Evolutionary conservation across 257 asterid species (phyloP).

Genomic region (Solanum chiquidenum): DNA sequence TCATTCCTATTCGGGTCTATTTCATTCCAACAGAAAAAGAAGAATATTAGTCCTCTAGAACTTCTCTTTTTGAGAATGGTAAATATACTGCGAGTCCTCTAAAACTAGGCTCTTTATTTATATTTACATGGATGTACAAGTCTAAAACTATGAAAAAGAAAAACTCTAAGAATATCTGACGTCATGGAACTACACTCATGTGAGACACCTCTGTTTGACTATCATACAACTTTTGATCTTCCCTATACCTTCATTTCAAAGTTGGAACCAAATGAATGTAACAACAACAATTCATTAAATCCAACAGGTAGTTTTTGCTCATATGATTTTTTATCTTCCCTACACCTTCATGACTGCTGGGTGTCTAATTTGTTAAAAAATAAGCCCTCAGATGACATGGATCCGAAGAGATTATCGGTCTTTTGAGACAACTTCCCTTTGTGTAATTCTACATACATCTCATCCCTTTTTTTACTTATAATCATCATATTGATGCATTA

Average conservation of each 20-base stretch:
- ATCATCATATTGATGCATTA: background rate
- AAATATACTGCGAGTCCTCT: background rate
- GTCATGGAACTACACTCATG: background rate
- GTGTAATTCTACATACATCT: background rate
- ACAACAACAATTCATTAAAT: background rate
- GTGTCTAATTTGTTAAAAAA: background rate
- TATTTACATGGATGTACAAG: background rate
- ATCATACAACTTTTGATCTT: background rate
- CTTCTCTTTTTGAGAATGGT: background rate
- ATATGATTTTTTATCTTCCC: background rate
- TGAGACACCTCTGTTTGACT: background rate
- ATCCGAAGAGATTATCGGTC: background rate
- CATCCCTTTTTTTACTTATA: background rate
- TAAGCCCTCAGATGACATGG: background rate
- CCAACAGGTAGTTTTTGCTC: background rate
- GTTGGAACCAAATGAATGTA: background rate
- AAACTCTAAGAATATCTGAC: background rate
- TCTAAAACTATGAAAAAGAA: background rate
- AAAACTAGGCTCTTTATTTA: background rate
- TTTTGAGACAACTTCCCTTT: background rate
- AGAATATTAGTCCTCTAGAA: background rate
- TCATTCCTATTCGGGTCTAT: background rate
- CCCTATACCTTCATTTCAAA: background rate
- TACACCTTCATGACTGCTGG: background rate
- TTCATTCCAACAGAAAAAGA: background rate